phyloP scores from a whole-genome alignment of 1,284 basidiomycete genomes.

The Ceratobasidium sp. region DNA sequence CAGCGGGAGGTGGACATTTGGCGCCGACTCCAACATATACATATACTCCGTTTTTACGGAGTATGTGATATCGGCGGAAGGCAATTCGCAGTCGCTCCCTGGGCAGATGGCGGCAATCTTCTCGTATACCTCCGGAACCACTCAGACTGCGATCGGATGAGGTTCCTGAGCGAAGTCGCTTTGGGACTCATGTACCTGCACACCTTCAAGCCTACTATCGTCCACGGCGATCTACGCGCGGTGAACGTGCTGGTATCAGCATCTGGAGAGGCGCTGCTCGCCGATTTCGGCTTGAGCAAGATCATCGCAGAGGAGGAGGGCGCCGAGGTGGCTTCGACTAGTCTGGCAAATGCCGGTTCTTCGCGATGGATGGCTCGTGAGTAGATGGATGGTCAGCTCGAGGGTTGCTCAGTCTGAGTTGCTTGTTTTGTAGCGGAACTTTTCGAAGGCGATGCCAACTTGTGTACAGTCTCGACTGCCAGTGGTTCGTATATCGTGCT shows the following conservation, averaged over 20 bases:
- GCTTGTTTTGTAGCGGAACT: too few relatives aligned
- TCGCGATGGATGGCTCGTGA: slow-evolving; percentile 42
- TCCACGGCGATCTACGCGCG: slow-evolving; percentile 39
- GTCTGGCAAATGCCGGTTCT: slow-evolving; percentile 10
- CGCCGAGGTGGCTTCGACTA: neutral
- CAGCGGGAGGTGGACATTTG: neutral
- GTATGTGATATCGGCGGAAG: neutral
- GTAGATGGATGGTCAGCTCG: neutral
- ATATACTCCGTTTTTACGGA: neutral
- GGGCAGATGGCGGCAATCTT: neutral
- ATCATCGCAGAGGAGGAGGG: slow-evolving; percentile 37
- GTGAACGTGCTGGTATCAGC: slow-evolving; percentile 34
- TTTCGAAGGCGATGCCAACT: too few relatives aligned
- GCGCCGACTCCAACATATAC: neutral
- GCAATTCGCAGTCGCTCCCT: neutral
- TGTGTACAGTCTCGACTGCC: too few relatives aligned
- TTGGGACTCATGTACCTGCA: slow-evolving; percentile 20
- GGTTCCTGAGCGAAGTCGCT: slow-evolving; percentile 33
- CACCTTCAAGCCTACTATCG: neutral
- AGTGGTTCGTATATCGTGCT: too few relatives aligned
- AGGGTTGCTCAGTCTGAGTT: neutral
- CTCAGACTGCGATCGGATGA: neutral
- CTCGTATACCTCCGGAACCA: neutral
- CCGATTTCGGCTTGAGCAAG: slow-evolving; percentile 19
- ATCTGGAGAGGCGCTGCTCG: slow-evolving; percentile 6